Conservation (phyloP, 192 early-diverging fungal species). For the Oehlia diaphana region DNA sequence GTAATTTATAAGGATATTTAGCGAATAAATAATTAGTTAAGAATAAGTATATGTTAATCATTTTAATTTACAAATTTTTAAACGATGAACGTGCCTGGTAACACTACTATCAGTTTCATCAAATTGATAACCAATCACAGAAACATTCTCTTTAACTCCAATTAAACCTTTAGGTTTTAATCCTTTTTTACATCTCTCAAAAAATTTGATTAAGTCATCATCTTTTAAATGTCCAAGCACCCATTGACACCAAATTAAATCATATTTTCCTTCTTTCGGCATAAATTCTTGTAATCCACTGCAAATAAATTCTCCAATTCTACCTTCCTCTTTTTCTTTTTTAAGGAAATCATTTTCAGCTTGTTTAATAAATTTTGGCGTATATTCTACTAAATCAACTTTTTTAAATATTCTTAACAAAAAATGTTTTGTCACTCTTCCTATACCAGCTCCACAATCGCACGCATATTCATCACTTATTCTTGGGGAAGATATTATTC, state of each 20-base stretch:
- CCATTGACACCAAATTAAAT: slow-evolving; percentile 99
- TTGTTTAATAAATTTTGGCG: slow-evolving; percentile 70
- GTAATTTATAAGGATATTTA: not conserved
- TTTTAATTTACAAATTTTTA: no score
- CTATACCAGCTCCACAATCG: slow-evolving; percentile 96
- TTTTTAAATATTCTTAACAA: slow-evolving; percentile 74
- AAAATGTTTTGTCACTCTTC: slow-evolving; percentile 87
- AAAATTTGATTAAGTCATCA: slow-evolving; percentile 82
- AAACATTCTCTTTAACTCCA: slow-evolving; percentile 91
- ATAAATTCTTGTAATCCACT: slow-evolving; percentile 83
- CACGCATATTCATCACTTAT: slow-evolving; percentile 42
- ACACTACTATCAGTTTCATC: slow-evolving; percentile 85
- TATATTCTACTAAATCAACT: slow-evolving; percentile 92
- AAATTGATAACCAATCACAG: slow-evolving; percentile 59
- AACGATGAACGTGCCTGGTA: slow-evolving; percentile 47
- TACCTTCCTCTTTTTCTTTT: slow-evolving; percentile 53
- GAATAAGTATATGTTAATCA: not conserved
- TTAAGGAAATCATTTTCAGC: slow-evolving; percentile 64
- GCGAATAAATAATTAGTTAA: not conserved
- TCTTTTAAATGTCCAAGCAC: slow-evolving; percentile 92
- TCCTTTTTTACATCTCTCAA: slow-evolving; percentile 70
- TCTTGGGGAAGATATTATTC: slow-evolving; percentile 26
- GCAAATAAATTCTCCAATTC: slow-evolving; percentile 67
- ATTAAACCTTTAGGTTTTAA: slow-evolving; percentile 78
- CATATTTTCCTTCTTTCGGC: slow-evolving; percentile 70